Percentiles rank a stretch among this genome's conserved stretches.
These are phyloP conservation scores for Alternaria novae-zelandiae DNA, from an alignment of 2,329 filamentous ascomycete species.

Conservation along the genomic window DNA sequence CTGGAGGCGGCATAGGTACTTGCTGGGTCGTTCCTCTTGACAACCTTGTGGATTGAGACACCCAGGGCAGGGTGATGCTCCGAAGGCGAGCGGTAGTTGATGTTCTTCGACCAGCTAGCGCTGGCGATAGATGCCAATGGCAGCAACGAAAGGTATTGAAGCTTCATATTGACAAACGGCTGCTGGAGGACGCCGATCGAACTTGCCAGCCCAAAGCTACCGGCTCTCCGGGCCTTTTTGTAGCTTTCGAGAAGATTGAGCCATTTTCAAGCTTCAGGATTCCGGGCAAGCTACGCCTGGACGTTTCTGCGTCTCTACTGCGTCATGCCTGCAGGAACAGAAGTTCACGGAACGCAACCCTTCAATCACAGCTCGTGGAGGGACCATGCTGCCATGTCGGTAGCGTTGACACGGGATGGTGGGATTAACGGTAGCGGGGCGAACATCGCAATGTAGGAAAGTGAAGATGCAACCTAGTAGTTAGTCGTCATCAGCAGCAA, in stretches of 20 bases:
- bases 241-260: conserved; percentile 11
- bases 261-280: conserved; percentile 5
- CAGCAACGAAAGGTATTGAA: conserved; percentile 31
- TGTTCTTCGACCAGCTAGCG: conserved; percentile 54
- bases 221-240: conserved; percentile 25
- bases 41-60: conserved; percentile 68
- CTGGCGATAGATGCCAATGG: conserved; percentile 21
- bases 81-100: conserved; percentile 73
- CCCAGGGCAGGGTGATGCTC: conserved; percentile 68
- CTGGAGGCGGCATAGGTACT: conserved; percentile 26
- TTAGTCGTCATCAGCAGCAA: conserved; percentile 14
- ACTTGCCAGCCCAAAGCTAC: conserved; percentile 6
- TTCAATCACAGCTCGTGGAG: conserved; percentile 26
- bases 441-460: conserved; percentile 6
- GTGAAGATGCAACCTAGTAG: background rate
- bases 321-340: conserved; percentile 33
- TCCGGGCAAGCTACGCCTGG: conserved; percentile 7
- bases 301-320: conserved; percentile 10
- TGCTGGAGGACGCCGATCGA: conserved; percentile 1
- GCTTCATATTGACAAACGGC: conserved; percentile 30
- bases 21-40: conserved; percentile 55
- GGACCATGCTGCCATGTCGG: conserved; percentile 23
- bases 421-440: background rate
- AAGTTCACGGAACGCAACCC: background rate
- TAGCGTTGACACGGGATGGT: conserved; percentile 9